Conservation (phyloP, 305 asterid species). For the Rubia peregrina region DNA sequence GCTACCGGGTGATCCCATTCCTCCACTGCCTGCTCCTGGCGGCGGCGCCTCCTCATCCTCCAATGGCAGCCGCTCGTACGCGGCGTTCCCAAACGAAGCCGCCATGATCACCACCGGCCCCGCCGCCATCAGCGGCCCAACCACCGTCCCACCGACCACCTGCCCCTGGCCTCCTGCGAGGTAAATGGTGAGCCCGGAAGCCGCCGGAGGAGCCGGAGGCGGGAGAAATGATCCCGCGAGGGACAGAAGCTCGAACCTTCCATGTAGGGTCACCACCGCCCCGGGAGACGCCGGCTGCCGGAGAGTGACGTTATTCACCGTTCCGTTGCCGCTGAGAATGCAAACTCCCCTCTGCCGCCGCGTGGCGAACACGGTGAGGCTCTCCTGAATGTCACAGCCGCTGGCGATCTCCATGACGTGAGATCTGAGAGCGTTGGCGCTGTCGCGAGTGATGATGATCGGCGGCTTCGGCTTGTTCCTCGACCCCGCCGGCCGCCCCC, state of each 20-base stretch:
- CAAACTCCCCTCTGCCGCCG: no score
- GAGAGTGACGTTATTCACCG: no score
- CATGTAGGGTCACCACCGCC: no score
- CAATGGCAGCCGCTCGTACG: constrained; percentile 73
- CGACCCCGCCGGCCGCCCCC: constrained; percentile 70
- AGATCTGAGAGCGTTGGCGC: no score
- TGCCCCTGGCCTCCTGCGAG: constrained; percentile 85
- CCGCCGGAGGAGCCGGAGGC: constrained; percentile 80
- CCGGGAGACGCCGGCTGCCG: no score
- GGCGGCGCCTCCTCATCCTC: constrained; percentile 54
- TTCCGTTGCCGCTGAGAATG: no score
- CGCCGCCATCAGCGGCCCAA: constrained; percentile 61
- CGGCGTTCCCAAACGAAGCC: constrained; percentile 82
- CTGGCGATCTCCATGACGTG: no score
- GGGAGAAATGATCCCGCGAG: constrained; percentile 79
- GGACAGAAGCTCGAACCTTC: constrained; percentile 31
- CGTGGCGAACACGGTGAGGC: no score
- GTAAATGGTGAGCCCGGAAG: constrained; percentile 62
- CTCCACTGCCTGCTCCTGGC: constrained; percentile 26
- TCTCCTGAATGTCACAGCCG: no score
- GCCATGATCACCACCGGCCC: constrained; percentile 89
- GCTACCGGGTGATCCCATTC: constrained; percentile 34
- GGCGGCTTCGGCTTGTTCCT: no score
- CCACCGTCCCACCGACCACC: constrained; percentile 81
- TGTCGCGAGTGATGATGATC: not conserved